Evolutionary conservation across 129 eudicot genomes (phyloP), one percentile per base, ranked within the genome.

Genomic region (Escallonia rubra): DNA sequence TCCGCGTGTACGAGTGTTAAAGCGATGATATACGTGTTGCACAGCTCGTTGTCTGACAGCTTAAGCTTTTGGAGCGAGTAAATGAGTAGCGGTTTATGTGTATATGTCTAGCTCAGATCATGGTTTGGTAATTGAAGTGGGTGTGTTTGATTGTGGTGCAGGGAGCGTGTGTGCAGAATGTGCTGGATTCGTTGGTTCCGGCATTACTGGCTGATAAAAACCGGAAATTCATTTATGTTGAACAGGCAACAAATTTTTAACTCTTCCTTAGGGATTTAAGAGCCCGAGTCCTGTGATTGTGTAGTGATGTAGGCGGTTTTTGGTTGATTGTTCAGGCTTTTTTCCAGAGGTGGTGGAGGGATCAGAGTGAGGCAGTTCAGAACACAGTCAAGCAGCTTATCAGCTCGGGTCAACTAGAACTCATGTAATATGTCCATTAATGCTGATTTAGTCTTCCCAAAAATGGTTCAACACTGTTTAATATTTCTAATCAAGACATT

Each of bases 81-180:
- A n/a, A 4, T 57, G 11, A 9, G 13, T 57, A 7, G 51, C 12
- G 15, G 41, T 39, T 67, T n/a, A 23, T 23, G 34, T 23, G 34
- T 23, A 23, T 0, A 23, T 23, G 34, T 23, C 34, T 23, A 23
- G 34, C 34, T 23, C 34, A 23, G 34, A 23, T 23, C 34, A 23
- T 23, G 34, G 34, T 47, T 70, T 46, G 60, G 23, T 14, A 48
- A 23, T 10, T 68, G 45, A 12, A 61, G 34, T 51, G 7, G 72
- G 14, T 23, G 63, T 42, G 69, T 39, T 52, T 64, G 38, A 46
- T 50, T 41, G 57, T 46, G 59, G 7, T 77, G 63, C 78, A 88
- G 97, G 90, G 53, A 41, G 97, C 97, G 2, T 91, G 96, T 65
- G 96, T 91, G 63, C 97, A 87, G 59, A 91, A 87, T 79, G 92